Percentiles rank a stretch among this genome's conserved stretches.
Conservation (phyloP, 768 basidiomycete species). For the Mrakia frigida region DNA sequence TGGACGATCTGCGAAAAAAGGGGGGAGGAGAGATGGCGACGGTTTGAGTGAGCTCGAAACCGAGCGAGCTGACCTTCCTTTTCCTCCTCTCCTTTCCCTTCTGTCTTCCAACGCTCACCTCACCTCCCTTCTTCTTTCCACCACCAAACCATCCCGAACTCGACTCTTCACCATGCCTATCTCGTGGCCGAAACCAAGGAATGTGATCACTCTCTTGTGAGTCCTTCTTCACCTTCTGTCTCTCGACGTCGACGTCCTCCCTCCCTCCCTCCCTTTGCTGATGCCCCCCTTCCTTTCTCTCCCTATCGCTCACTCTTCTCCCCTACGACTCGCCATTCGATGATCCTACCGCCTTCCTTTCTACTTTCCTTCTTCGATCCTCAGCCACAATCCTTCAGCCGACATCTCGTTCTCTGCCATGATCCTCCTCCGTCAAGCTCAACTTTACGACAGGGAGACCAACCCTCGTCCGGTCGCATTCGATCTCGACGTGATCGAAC, state of each 20-base stretch:
- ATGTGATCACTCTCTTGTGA: slow-evolving; percentile 25
- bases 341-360: background rate
- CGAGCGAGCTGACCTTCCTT: background rate
- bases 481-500: slow-evolving; percentile 28
- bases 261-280: background rate
- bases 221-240: background rate
- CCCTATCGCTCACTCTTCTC: no score
- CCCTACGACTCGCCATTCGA: background rate
- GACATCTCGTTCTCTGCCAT: slow-evolving; percentile 22
- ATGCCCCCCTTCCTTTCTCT: background rate
- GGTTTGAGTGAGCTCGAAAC: no score
- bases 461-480: slow-evolving; percentile 26
- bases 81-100: background rate
- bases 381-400: slow-evolving; percentile 26
- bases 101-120: background rate
- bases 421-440: slow-evolving; percentile 14
- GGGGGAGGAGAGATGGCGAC: no score
- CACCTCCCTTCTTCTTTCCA: background rate
- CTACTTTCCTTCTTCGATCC: background rate
- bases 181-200: slow-evolving; percentile 5
- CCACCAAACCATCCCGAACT: no score
- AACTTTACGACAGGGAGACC: slow-evolving; percentile 20
- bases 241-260: background rate
- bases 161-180: slow-evolving; percentile 11
- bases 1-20: no score